Evolutionary conservation across 2,329 filamentous ascomycete species (phyloP).

Genomic region (Fusarium sp.): DNA sequence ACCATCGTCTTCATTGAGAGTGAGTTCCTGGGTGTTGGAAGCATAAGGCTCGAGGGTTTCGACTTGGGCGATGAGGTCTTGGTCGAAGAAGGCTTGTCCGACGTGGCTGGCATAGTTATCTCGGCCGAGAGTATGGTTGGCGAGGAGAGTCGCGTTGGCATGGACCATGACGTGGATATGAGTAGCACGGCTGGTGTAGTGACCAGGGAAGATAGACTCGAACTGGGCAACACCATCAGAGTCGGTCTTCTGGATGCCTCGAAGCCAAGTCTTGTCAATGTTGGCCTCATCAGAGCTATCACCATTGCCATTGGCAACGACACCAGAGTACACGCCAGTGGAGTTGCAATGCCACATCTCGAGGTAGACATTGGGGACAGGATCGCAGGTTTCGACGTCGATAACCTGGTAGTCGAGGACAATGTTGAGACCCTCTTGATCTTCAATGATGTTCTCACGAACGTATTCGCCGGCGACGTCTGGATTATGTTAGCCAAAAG

Average conservation of each 20-base stretch:
- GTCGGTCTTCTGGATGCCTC: conserved; percentile 56
- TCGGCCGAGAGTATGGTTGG: conserved; percentile 52
- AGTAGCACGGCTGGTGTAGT: conserved; percentile 58
- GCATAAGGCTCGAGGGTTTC: conserved; percentile 62
- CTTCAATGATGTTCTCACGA: conserved; percentile 55
- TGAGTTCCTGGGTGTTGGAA: conserved; percentile 59
- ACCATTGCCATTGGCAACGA: conserved; percentile 56
- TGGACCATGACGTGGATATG: conserved; percentile 61
- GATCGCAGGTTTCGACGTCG: conserved; percentile 57
- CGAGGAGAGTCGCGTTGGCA: conserved; percentile 49
- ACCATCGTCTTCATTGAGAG: conserved; percentile 63
- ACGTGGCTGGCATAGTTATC: conserved; percentile 64
- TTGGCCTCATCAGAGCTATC: conserved; percentile 54
- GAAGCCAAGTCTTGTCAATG: conserved; percentile 51
- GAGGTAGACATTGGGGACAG: conserved; percentile 55
- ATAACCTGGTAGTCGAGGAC: conserved; percentile 59
- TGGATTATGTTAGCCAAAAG: not conserved
- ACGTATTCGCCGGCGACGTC: conserved; percentile 50
- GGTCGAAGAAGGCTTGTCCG: conserved; percentile 74
- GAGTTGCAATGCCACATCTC: conserved; percentile 62
- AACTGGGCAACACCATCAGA: conserved; percentile 58
- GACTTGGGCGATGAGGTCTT: conserved; percentile 64
- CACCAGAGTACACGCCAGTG: conserved; percentile 60
- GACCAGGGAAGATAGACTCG: conserved; percentile 58
- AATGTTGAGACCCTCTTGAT: conserved; percentile 55